Percentiles rank a stretch among this genome's conserved stretches.
These are phyloP conservation scores for Candida ulmi DNA, from an alignment of 805 yeast genomes.

Conservation along the genomic window DNA sequence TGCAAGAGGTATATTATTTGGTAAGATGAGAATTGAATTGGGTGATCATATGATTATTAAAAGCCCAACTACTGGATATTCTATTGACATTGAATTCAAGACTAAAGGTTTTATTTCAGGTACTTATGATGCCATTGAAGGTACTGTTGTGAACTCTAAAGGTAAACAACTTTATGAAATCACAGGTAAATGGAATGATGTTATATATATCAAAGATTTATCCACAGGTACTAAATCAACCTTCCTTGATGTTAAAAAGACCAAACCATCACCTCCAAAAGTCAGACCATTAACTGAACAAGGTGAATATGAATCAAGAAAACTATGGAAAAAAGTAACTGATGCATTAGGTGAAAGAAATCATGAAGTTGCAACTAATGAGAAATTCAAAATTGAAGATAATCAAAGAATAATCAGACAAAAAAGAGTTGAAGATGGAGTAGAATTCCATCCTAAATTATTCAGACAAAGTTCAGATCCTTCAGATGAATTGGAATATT, in stretches of 20 bases:
- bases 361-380: slow-evolving; percentile 81
- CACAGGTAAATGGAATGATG: slow-evolving; percentile 91
- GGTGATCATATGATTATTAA: slow-evolving; percentile 87
- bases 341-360: slow-evolving; percentile 75
- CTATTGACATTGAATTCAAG: slow-evolving; percentile 87
- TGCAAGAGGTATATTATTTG: slow-evolving; percentile 89
- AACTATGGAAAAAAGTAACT: slow-evolving; percentile 77
- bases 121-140: slow-evolving; percentile 83
- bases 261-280: slow-evolving; percentile 51
- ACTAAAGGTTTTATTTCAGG: slow-evolving; percentile 94
- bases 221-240: slow-evolving; percentile 42
- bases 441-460: slow-evolving; percentile 73
- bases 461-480: slow-evolving; percentile 47
- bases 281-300: slow-evolving; percentile 81
- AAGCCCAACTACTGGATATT: slow-evolving; percentile 51
- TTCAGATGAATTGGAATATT: slow-evolving; percentile 49
- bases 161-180: slow-evolving; percentile 60
- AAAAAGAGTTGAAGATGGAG: slow-evolving; percentile 70
- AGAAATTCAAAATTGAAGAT: slow-evolving; percentile 82
- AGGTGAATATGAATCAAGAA: slow-evolving; percentile 73
- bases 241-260: slow-evolving; percentile 56
- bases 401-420: slow-evolving; percentile 74
- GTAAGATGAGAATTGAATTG: slow-evolving; percentile 81
- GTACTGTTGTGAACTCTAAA: slow-evolving; percentile 50
- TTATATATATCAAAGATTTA: slow-evolving; percentile 60